Percentiles rank a stretch among this genome's conserved stretches.
Conservation (phyloP, 805 yeast species). For the Starmerella floris region DNA sequence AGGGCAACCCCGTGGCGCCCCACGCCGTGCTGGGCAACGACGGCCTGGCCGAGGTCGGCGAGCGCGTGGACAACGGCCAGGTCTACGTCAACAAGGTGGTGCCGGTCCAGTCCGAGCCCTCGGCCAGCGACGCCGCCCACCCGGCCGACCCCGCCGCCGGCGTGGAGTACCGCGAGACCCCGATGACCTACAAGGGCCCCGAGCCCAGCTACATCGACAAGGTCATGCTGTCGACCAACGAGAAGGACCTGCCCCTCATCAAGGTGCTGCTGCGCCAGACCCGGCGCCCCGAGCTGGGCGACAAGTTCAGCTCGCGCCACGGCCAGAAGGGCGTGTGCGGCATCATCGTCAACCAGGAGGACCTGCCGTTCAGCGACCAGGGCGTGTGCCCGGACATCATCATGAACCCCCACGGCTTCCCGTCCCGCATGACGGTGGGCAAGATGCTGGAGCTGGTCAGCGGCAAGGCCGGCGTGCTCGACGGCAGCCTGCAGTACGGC, state of each 20-base stretch:
- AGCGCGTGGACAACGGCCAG: constrained; percentile 80
- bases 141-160: constrained; percentile 25
- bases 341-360: constrained; percentile 92
- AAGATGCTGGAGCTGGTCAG: constrained; percentile 93
- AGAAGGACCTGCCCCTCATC: constrained; percentile 85
- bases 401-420: constrained; percentile 97
- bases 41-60: constrained; percentile 94
- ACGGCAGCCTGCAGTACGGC: constrained; percentile 86
- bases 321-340: constrained; percentile 99
- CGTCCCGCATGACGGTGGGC: constrained; percentile 99
- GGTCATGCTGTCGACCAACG: constrained; percentile 93
- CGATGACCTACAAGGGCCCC: constrained; percentile 84
- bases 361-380: constrained; percentile 84
- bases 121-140: not conserved
- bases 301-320: constrained; percentile 92
- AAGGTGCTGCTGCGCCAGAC: constrained; percentile 89
- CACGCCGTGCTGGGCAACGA: constrained; percentile 83
- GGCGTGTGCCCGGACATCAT: constrained; percentile 92
- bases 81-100: constrained; percentile 86
- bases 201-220: constrained; percentile 93
- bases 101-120: constrained; percentile 61
- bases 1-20: constrained; percentile 53
- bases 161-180: constrained; percentile 73
- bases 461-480: constrained; percentile 94
- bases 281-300: constrained; percentile 94